Base-by-base conservation (phyloP, 306 rosid species). In the Ormosia emarginata region DNA sequence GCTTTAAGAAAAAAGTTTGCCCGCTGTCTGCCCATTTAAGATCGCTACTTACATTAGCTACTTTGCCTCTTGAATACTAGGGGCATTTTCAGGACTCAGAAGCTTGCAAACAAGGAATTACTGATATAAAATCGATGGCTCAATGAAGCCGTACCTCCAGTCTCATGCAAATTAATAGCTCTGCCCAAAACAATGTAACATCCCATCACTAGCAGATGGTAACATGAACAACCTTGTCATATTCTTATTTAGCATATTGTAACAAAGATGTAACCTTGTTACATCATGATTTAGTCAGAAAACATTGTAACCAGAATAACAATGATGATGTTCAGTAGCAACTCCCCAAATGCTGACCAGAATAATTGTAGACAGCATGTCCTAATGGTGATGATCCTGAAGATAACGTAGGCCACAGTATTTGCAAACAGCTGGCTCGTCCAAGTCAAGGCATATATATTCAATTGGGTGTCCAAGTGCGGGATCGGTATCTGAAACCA, bases 391-490 rank as follows among this genome's bases (percentile, higher is more conserved):
- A 85, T 95, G 99, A 79, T 89, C 94, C 86, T 93, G 99, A 74
- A 88, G 83, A 69, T 67, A 93, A 55, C 97, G 92, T 17, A 91
- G 87, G 82, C 98, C 99, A 39, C 98, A 95, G 44, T 93, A 95
- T 90, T 93, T 95, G 97, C 99, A 93, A 57, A 95, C 40, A 11
- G 97, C 97, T 3, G 99, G 98, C 85, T 88, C 88, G 11, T 67
- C 74, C 87, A 72, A 82, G 82, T 92, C 98, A 6, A 95, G 97
- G 84, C 98, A 95, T 84, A 95, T 95, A 80, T 59, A 95, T 76
- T 95, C 98, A 58, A 95, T 95, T 24, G 97, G 98, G 67, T 93
- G 99, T 61, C 99, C 99, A 66, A 95, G 99, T 29, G 98, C 92
- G 0, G 90, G 89, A 73, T 95, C 0, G 76, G 12, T 82, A 84